Evolutionary conservation across 2,329 filamentous ascomycete species (phyloP), one percentile per base, ranked within the genome.

Genomic region (Xylariaceae sp.): DNA sequence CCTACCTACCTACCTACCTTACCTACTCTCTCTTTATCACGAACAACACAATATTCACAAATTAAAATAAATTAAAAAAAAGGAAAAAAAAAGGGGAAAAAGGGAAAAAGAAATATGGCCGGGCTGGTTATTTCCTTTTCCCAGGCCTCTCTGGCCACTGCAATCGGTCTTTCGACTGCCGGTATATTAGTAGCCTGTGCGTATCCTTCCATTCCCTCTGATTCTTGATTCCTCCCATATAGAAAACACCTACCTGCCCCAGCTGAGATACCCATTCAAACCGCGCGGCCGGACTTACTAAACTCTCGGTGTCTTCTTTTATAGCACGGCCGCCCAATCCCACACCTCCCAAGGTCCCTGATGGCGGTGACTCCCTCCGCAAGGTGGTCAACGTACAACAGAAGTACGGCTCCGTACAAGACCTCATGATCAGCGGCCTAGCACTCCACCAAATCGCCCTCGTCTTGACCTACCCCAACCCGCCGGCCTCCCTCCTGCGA

Each of bases 401-500:
- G 26, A 46, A 50, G 34, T 51, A 54, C 19, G 47, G 47, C 19
- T 37, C 44, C 30, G 9, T 53, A 1, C 8, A 48, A 7, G 45
- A 54, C 6, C 8, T 57, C 40, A 40, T 51, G 4, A 7, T 54
- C 7, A 41, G 54, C 12, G 31, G 41, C 43, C 31, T 32, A n/a
- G 51, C 47, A 5, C 45, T 50, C 1, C 52, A 55, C 5, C 47
- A 56, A 11, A 42, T 42, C 12, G 30, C 51, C 39, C 39, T 59
- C 3, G 43, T 49, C 26, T 30, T 37, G 12, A 46, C 55, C 2
- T 48, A 53, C 27, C 57, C 57, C 8, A 40, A 53, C 9, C 47
- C 54, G 5, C 57, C 57, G 1, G 9, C 61, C 0, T 51, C 42
- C 29, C 47, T 71, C 4, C 55, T 70, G n/a, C 57, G 63, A 29